These are phyloP conservation scores for Boletus tomentosulus DNA, from an alignment of 768 basidiomycete genomes.

Conservation along the genomic window DNA sequence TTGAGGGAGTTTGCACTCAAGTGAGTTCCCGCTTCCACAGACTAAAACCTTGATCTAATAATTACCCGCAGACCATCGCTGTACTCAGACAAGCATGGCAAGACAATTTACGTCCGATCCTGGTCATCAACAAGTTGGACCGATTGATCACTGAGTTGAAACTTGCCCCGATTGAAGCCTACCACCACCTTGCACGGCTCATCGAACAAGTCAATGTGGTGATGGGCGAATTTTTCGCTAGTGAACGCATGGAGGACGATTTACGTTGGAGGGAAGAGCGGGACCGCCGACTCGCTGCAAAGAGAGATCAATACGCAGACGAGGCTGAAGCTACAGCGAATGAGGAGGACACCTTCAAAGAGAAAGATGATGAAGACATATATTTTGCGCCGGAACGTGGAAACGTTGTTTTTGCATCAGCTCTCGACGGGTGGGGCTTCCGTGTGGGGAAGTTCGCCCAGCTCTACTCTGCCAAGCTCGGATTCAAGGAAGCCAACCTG, in stretches of 20 bases:
- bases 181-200: constrained; percentile 88
- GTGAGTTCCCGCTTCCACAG: constrained; percentile 40
- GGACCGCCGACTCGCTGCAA: constrained; percentile 71
- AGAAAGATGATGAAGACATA: constrained; percentile 96
- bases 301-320: constrained; percentile 67
- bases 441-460: constrained; percentile 90
- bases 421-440: constrained; percentile 98
- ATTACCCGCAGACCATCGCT: constrained; percentile 70
- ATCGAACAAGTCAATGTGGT: constrained; percentile 98
- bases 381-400: constrained; percentile 96
- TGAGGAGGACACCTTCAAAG: constrained; percentile 71
- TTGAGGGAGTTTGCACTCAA: constrained; percentile 98
- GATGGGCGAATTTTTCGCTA: constrained; percentile 94
- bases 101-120: constrained; percentile 81
- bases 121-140: constrained; percentile 97
- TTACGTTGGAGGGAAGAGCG: constrained; percentile 90
- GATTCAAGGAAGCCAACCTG: constrained; percentile 84
- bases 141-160: constrained; percentile 91
- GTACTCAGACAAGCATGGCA: constrained; percentile 94
- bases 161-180: constrained; percentile 85
- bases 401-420: constrained; percentile 94
- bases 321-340: constrained; percentile 58
- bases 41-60: not conserved
- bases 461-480: constrained; percentile 85
- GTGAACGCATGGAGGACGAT: constrained; percentile 96